phyloP scores from a whole-genome alignment of 305 asterid species.

The Solanum chacoense region DNA sequence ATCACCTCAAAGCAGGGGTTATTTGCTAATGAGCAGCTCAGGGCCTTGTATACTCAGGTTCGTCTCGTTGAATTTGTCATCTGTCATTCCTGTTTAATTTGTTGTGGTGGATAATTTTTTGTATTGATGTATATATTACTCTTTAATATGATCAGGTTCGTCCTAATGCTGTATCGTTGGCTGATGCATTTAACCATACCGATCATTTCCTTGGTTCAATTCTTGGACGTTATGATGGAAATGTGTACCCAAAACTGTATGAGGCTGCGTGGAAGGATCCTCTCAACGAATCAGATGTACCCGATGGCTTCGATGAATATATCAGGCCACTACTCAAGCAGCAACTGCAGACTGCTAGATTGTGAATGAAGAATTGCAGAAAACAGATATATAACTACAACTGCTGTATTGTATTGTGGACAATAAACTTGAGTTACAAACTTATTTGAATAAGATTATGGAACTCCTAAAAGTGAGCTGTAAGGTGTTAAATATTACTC shows the following conservation, averaged over 20 bases:
- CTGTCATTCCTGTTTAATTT: not conserved
- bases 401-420: not conserved
- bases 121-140: not conserved
- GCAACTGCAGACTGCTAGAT: constrained; percentile 49
- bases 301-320: constrained; percentile 81
- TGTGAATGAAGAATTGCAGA: constrained; percentile 14
- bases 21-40: constrained; percentile 71
- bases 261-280: constrained; percentile 97
- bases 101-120: not conserved
- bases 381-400: not conserved
- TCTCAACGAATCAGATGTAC: constrained; percentile 49
- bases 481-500: not conserved
- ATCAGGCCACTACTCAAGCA: constrained; percentile 74
- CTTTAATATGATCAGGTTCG: constrained; percentile 41
- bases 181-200: constrained; percentile 80
- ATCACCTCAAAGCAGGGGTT: constrained; percentile 76
- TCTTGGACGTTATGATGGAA: constrained; percentile 86
- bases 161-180: constrained; percentile 78
- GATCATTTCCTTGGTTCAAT: constrained; percentile 89
- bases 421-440: not conserved
- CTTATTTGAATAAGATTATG: not conserved
- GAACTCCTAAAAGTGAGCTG: not conserved
- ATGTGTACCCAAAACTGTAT: constrained; percentile 85
- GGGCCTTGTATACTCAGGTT: constrained; percentile 74
- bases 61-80: not conserved